These are phyloP conservation scores for Neofusicoccum sp. DNA, from an alignment of 2,329 filamentous ascomycete species.

Conservation along the genomic window DNA sequence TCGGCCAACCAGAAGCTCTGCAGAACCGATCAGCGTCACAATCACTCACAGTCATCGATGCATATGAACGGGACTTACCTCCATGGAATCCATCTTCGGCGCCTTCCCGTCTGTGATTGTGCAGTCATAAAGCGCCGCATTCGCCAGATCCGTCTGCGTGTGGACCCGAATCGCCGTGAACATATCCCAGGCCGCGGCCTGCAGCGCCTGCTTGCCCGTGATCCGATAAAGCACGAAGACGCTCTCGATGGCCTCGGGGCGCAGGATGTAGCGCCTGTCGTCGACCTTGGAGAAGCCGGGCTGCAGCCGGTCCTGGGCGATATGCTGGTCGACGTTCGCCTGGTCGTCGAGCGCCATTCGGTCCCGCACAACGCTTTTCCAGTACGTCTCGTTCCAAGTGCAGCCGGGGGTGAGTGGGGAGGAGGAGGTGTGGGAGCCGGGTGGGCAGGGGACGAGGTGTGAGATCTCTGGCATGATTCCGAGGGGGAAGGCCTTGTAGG, in stretches of 20 bases:
- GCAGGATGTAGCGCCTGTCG: conserved; percentile 48
- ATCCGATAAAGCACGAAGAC: conserved; percentile 61
- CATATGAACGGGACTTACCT: conserved; percentile 29
- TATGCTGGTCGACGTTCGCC: conserved; percentile 34
- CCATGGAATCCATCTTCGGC: conserved; percentile 44
- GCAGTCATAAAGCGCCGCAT: conserved; percentile 46
- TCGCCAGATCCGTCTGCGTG: conserved; percentile 46
- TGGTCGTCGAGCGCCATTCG: conserved; percentile 27
- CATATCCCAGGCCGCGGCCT: conserved; percentile 51
- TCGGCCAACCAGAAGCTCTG: conserved; percentile 51
- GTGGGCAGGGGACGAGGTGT: conserved; percentile 50
- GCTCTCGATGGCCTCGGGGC: conserved; percentile 61
- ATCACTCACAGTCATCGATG: background rate
- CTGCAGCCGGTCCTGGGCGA: conserved; percentile 41
- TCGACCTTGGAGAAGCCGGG: conserved; percentile 44
- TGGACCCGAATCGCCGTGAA: conserved; percentile 45
- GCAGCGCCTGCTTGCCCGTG: conserved; percentile 52
- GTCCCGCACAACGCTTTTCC: conserved; percentile 42
- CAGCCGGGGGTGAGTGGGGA: conserved; percentile 33
- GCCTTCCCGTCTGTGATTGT: conserved; percentile 35
- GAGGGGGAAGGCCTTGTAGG: conserved; percentile 55
- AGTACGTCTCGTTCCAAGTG: conserved; percentile 54
- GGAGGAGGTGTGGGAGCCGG: background rate
- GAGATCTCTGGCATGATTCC: conserved; percentile 64
- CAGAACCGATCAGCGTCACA: conserved; percentile 5